Conservation (phyloP, 371 early-diverging fungal species). For the Lichtheimia ornata region DNA sequence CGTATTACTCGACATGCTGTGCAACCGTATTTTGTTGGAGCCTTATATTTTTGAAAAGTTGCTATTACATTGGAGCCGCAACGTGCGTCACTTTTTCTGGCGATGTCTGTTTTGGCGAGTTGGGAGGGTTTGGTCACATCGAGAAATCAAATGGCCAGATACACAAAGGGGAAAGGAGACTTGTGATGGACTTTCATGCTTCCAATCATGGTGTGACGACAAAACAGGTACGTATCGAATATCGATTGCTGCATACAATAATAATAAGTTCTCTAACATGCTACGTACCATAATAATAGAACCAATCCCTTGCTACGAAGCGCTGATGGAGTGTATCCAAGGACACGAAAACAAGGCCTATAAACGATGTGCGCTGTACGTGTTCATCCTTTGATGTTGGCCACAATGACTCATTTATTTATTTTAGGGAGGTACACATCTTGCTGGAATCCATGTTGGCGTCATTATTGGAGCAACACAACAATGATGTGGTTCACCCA, state of each 20-base stretch:
- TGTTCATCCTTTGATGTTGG: background rate
- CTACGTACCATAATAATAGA: background rate
- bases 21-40: conserved; percentile 40
- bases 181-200: background rate
- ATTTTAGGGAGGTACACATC: conserved; percentile 5
- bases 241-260: background rate
- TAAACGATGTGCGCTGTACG: background rate
- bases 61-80: conserved; percentile 57
- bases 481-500: background rate
- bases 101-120: conserved; percentile 56
- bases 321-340: background rate
- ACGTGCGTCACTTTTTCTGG: conserved; percentile 55
- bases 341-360: background rate
- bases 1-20: conserved; percentile 39
- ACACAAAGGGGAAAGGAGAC: background rate
- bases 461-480: conserved; percentile 2
- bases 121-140: conserved; percentile 25
- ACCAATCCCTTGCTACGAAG: background rate
- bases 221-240: background rate
- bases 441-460: conserved; percentile 5
- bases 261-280: too few relatives aligned
- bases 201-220: background rate
- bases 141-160: conserved; percentile 7
- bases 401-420: background rate
- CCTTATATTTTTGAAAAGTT: conserved; percentile 51